Evolutionary conservation across 257 asterid genomes (phyloP), one percentile per base, ranked within the genome.

Genomic region (Nemophila menziesii): DNA sequence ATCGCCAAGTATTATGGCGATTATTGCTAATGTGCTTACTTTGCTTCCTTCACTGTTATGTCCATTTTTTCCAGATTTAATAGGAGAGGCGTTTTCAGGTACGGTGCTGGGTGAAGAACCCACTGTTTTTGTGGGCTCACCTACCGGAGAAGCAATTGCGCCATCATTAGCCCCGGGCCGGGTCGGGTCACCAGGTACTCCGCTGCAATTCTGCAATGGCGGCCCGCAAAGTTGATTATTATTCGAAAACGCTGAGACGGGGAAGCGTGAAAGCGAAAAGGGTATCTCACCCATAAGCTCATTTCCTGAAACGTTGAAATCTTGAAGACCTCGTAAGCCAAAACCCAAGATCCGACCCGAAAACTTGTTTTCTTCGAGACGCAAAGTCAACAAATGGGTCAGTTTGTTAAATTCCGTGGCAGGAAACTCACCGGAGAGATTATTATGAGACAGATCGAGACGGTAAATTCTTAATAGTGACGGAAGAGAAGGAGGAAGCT

Each of bases 291-390:
- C 72, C 2, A 59, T 46, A 4, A 72, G 48, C 24, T 63, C 39
- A 14, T 89, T 89, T 0, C 78, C 75, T 0, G 96, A 84, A 18
- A 79, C 82, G 11, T 89, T 89, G 42, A 89, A 84, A 27, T 84
- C 94, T 56, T 74, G 87, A 34, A 89, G 62, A 38, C 60, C 72
- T 0, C 66, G 72, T 11, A 77, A 18, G 8, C 40, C 18, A 22
- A 84, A 43, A 13, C 57, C 72, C 43, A 76, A 55, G 51, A 87
- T 62, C 11, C 58, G 49, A 20, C 93, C 93, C 23, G 77, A 48
- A 13, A 83, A 73, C 51, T 49, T 55, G 57, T 87, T 87, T 27
- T 26, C 75, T 22, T 87, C 97, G 2, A 87, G 61, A 22, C 74
- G 51, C 33, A 87, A 53, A 24, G 97, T 87, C 17, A 87, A 52